These are phyloP conservation scores for Flaveria bidentis DNA, from an alignment of 129 eudicot species.

Conservation along the genomic window DNA sequence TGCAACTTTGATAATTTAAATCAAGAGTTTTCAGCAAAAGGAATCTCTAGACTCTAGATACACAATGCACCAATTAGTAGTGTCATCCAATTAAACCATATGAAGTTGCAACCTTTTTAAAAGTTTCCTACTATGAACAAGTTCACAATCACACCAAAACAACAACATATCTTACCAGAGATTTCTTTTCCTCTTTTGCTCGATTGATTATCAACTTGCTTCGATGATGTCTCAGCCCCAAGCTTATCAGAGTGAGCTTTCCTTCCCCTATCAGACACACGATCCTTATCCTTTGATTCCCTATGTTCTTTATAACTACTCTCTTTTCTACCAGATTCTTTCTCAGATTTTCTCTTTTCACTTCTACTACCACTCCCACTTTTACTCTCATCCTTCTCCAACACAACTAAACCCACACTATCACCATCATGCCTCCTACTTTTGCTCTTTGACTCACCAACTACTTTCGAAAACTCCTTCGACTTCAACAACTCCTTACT, in stretches of 20 bases:
- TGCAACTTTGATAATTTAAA: not conserved
- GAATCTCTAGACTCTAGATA: not conserved
- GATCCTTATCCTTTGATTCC: constrained; percentile 65
- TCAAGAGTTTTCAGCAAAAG: not conserved
- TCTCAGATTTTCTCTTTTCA: constrained; percentile 59
- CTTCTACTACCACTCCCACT: constrained; percentile 54
- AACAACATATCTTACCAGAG: constrained; percentile 57
- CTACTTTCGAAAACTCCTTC: constrained; percentile 44
- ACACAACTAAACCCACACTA: constrained; percentile 19
- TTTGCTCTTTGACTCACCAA: constrained; percentile 55
- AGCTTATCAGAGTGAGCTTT: constrained; percentile 45
- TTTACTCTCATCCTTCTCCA: constrained; percentile 56
- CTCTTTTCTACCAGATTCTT: constrained; percentile 66
- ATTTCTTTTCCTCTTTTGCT: constrained; percentile 56
- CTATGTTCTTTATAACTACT: constrained; percentile 43
- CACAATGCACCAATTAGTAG: constrained; percentile 16
- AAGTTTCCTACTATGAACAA: constrained; percentile 21
- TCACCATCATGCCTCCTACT: constrained; percentile 61
- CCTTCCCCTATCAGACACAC: constrained; percentile 55
- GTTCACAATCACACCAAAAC: constrained; percentile 22
- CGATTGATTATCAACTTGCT: constrained; percentile 64
- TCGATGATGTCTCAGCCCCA: constrained; percentile 41
- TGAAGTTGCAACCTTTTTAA: not conserved
- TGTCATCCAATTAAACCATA: constrained; percentile 6
- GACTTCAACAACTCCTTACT: constrained; percentile 39